Percentiles rank a stretch among this genome's conserved stretches.
Conservation (phyloP, 2,329 filamentous ascomycete genomes). For the Nemania bipapillata region DNA sequence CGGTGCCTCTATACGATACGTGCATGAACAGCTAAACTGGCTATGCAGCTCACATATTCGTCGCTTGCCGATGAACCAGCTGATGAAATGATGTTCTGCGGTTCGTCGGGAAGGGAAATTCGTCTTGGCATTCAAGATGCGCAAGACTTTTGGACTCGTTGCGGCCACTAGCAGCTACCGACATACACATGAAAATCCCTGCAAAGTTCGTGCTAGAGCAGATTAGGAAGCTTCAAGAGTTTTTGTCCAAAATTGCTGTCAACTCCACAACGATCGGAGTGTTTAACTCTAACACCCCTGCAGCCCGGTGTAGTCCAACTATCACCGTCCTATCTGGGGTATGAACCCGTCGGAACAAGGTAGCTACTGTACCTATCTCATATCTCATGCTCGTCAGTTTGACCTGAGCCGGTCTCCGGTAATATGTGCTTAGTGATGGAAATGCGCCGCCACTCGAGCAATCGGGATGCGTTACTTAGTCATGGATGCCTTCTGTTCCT, state of each 20-base stretch:
- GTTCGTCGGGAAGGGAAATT: not conserved
- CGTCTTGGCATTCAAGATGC: not conserved
- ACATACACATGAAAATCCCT: not conserved
- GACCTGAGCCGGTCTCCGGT: not conserved
- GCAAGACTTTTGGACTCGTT: not conserved
- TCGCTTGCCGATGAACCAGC: not conserved
- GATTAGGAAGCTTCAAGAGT: not conserved
- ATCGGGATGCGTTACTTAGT: not conserved
- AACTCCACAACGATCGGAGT: not conserved
- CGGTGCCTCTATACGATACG: not conserved
- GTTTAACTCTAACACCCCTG: not conserved
- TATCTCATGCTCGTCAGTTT: not conserved
- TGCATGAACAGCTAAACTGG: not conserved
- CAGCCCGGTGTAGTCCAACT: not conserved
- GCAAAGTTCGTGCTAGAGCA: not conserved
- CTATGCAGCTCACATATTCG: not conserved
- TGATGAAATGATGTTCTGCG: not conserved
- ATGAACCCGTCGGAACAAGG: not conserved
- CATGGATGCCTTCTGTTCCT: too few species aligned
- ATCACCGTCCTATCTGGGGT: not conserved
- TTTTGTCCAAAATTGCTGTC: not conserved
- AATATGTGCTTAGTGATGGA: not conserved
- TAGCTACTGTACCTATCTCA: too few species aligned
- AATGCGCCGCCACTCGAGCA: not conserved
- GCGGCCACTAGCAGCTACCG: not conserved